Evolutionary conservation across 2,329 filamentous ascomycete species (phyloP).

Genomic region (Pseudocercospora macadamiae): DNA sequence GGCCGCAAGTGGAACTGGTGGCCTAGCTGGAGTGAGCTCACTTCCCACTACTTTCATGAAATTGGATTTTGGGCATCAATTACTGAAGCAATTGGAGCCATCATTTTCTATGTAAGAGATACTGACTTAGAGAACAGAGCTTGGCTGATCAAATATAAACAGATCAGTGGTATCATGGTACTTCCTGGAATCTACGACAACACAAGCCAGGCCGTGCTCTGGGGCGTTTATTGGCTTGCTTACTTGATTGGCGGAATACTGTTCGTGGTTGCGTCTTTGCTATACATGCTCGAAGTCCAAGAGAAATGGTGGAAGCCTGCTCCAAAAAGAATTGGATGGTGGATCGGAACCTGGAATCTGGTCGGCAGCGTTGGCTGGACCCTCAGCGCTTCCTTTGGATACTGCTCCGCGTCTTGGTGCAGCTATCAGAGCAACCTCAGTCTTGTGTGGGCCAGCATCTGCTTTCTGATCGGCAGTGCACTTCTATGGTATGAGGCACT

Average conservation of each 20-base stretch:
- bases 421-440: conserved; percentile 31
- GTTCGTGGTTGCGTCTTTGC: conserved; percentile 32
- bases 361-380: conserved; percentile 35
- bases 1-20: conserved; percentile 34
- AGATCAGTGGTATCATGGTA: conserved; percentile 33
- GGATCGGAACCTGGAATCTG: conserved; percentile 34
- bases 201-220: conserved; percentile 15
- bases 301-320: conserved; percentile 35
- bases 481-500: conserved; percentile 36
- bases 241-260: conserved; percentile 32
- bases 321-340: conserved; percentile 32
- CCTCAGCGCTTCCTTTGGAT: conserved; percentile 35
- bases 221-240: conserved; percentile 32
- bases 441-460: conserved; percentile 34
- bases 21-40: conserved; percentile 31
- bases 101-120: conserved; percentile 27
- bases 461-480: conserved; percentile 35
- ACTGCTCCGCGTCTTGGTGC: conserved; percentile 30
- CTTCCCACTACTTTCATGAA: conserved; percentile 33
- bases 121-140: not conserved
- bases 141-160: not conserved
- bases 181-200: conserved; percentile 34
- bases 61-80: conserved; percentile 37
- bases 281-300: conserved; percentile 38
- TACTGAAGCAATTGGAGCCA: conserved; percentile 31